These are phyloP conservation scores for Alternaria longipes DNA, from an alignment of 2,329 filamentous ascomycete species.

Conservation along the genomic window DNA sequence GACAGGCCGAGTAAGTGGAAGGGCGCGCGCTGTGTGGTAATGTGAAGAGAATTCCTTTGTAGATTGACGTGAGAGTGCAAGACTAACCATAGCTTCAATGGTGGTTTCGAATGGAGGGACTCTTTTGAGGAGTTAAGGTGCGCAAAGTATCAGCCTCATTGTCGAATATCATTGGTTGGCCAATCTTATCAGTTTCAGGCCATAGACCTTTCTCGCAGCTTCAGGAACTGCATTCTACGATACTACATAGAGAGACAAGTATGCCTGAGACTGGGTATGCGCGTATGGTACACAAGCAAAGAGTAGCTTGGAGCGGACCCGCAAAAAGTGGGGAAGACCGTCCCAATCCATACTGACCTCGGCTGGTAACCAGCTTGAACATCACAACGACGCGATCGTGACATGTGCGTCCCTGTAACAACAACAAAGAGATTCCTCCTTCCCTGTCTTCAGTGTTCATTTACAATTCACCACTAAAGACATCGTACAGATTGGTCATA, in stretches of 20 bases:
- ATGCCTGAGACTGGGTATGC: too few relatives aligned
- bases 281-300: not conserved
- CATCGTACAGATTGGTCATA: not conserved
- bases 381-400: constrained; percentile 8
- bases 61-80: not conserved
- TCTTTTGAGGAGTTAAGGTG: not conserved
- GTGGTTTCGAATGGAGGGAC: not conserved
- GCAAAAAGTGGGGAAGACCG: constrained; percentile 15
- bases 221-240: not conserved
- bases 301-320: not conserved
- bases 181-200: not conserved
- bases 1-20: not conserved
- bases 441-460: not conserved
- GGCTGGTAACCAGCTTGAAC: not conserved
- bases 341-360: constrained; percentile 10
- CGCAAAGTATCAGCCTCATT: not conserved
- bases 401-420: not conserved
- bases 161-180: too few relatives aligned
- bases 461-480: not conserved
- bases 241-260: too few relatives aligned
- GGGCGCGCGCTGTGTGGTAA: not conserved
- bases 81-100: too few relatives aligned
- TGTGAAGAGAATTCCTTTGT: not conserved
- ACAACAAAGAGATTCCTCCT: not conserved
- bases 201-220: not conserved